Percentiles rank a stretch among this genome's conserved stretches.
phyloP scores from a whole-genome alignment of 495 filamentous ascomycete genomes.

The Durotheca rogersii region DNA sequence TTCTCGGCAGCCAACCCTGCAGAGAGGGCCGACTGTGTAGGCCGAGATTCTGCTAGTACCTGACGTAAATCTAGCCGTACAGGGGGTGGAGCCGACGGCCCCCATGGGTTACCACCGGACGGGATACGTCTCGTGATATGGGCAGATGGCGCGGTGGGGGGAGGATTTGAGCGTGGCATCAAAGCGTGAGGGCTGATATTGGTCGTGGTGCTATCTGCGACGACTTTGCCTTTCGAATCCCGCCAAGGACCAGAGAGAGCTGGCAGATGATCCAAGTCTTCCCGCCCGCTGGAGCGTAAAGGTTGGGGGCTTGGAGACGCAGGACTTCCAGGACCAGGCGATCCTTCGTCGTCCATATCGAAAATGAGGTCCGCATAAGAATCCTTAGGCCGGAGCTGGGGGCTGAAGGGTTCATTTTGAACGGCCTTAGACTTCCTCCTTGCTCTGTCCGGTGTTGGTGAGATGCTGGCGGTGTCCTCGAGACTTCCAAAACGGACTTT shows the following conservation, averaged over 20 bases:
- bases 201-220: slow-evolving; percentile 23
- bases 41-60: slow-evolving; percentile 77
- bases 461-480: slow-evolving; percentile 54
- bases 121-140: slow-evolving; percentile 5
- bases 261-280: slow-evolving; percentile 25
- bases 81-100: slow-evolving; percentile 51
- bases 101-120: slow-evolving; percentile 60
- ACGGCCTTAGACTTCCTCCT: slow-evolving; percentile 51
- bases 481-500: slow-evolving; percentile 52
- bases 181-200: slow-evolving; percentile 6
- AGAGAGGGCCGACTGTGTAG: slow-evolving; percentile 67
- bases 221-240: slow-evolving; percentile 38
- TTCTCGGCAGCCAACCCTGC: slow-evolving; percentile 63
- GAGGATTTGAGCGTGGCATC: neutral
- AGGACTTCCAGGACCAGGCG: slow-evolving; percentile 7
- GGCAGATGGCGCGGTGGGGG: slow-evolving; percentile 3
- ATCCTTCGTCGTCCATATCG: slow-evolving; percentile 83
- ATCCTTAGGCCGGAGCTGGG: slow-evolving; percentile 62
- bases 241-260: slow-evolving; percentile 31
- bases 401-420: slow-evolving; percentile 52
- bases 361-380: slow-evolving; percentile 83
- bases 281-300: neutral
- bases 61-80: slow-evolving; percentile 76
- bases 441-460: slow-evolving; percentile 56
- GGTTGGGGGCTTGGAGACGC: slow-evolving; percentile 21